phyloP scores from a whole-genome alignment of 176 grass and related monocot genomes.

The Eleusine indica region DNA sequence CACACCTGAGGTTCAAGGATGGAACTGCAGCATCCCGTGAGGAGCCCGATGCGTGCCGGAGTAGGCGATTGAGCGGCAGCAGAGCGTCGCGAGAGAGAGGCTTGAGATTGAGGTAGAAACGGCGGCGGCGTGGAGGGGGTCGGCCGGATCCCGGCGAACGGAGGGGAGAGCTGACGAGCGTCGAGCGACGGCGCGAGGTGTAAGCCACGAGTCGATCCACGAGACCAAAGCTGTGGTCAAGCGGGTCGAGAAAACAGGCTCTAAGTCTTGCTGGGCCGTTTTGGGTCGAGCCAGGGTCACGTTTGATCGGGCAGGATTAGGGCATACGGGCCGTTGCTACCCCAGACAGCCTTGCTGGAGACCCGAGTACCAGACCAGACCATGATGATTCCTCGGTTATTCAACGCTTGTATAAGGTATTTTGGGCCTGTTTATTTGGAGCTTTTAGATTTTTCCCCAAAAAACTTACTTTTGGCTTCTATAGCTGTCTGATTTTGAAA shows the following conservation, averaged over 20 bases:
- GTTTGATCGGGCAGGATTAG: neutral
- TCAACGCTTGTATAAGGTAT: no score
- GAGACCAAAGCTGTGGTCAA: neutral
- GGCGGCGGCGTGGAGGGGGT: neutral
- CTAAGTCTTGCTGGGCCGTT: neutral
- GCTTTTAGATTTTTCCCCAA: no score
- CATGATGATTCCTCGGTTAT: no score
- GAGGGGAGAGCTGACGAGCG: neutral
- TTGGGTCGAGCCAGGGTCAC: no score
- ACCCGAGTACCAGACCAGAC: no score
- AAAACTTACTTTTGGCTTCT: no score
- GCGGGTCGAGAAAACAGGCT: neutral
- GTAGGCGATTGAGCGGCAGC: neutral
- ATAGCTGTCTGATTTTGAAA: no score
- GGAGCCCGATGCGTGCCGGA: neutral
- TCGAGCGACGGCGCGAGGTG: neutral
- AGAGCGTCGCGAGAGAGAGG: neutral
- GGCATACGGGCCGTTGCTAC: neutral
- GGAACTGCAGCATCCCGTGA: neutral
- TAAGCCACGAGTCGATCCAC: slow-evolving; percentile 1
- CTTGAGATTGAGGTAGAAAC: neutral
- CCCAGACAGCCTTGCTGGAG: neutral
- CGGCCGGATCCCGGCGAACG: neutral
- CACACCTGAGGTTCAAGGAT: neutral
- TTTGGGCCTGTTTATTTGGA: no score